These are phyloP conservation scores for Chlamydomonas sphaeroides DNA, from an alignment of 139 green algal genomes.

Conservation along the genomic window DNA sequence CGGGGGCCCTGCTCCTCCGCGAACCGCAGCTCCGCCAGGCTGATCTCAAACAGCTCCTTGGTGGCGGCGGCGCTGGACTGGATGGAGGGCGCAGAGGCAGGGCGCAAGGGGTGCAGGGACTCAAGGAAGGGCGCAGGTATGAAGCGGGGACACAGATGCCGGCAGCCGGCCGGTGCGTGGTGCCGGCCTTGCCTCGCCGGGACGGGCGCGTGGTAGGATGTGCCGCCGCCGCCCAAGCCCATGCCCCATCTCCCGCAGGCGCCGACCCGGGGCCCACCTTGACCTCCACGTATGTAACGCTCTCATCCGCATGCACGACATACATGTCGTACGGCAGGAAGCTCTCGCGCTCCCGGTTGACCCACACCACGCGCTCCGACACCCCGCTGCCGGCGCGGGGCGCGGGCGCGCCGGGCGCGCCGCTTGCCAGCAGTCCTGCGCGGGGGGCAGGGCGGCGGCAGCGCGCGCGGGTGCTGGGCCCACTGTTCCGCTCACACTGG, in stretches of 20 bases:
- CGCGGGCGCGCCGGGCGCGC: no score
- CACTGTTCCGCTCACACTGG: no score
- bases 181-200: no score
- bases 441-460: no score
- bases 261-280: conserved; percentile 39
- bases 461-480: no score
- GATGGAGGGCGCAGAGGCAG: no score
- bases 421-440: not conserved
- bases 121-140: not conserved
- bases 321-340: conserved; percentile 56
- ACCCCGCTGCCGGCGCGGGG: not conserved
- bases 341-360: conserved; percentile 54
- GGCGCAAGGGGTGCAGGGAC: not conserved
- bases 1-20: conserved; percentile 10
- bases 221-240: not conserved
- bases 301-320: conserved; percentile 29
- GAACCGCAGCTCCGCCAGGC: conserved; percentile 23
- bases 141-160: no score
- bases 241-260: no score
- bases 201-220: not conserved
- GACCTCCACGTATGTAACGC: conserved; percentile 45
- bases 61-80: conserved; percentile 7
- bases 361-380: conserved; percentile 45
- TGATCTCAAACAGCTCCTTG: conserved; percentile 53
- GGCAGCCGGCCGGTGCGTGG: no score